Base-by-base conservation (phyloP, 2,329 filamentous ascomycete genomes). In the Phialocephala subalpina region DNA sequence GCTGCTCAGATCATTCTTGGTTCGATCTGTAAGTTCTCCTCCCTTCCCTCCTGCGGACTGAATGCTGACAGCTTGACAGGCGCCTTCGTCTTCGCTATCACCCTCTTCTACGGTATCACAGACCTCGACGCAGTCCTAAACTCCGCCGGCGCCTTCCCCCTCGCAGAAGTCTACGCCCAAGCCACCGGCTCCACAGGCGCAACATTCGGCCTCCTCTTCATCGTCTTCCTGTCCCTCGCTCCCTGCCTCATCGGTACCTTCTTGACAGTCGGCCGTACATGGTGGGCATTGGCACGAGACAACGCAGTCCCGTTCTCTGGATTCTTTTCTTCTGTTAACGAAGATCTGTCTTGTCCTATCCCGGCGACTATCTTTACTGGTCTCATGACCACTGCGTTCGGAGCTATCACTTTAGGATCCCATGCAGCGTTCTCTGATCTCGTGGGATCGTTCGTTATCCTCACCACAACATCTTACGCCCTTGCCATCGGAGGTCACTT, bases 151-250 rank as follows among this genome's bases (percentile, higher is more conserved):
- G 77, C 82, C 2, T 90, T 87, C 72, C 89, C 90, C 0, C 85
- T 91, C n/a, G 86, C 87, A 9, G 87, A 89, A 62, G 87, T 92
- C 66, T 92, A 91, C 76, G 81, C 76, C 42, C 86, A 88, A 74
- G 84, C 84, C 0, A 86, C 84, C 0, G 83, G 84, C 0, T 83
- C 81, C 3, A 78, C 78, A 0, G 79, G 79, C 0, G 85, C 84
- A 0, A 82, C 84, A 0, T 80, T 83, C 0, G 84, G 83, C 0
- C 75, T 88, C 11, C 78, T 86, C 0, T 75, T 83, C 20, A 80
- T 91, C 2, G 79, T 85, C 40, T 81, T 86, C 71, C 73, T 87
- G 1, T 81, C 84, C 12, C 82, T 82, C 0, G 78, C 84, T 66
- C 78, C 81, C 66, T 83, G 83, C 52, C 77, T 82, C 22, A 81